These are phyloP conservation scores for Talaromyces sp. DNA, from an alignment of 2,329 filamentous ascomycete species.

Conservation along the genomic window DNA sequence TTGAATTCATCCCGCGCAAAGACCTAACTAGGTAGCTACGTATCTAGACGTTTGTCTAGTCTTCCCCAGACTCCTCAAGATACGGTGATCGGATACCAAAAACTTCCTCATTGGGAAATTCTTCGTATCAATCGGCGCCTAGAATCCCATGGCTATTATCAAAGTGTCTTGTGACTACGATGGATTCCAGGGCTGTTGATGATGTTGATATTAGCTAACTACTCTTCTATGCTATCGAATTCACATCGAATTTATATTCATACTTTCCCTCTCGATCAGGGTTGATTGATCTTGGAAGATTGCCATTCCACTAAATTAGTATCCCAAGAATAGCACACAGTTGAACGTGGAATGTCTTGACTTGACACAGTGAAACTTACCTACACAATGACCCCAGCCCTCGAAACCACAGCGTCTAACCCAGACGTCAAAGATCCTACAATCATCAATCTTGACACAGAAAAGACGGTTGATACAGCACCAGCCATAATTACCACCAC, in stretches of 20 bases:
- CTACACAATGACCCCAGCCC: neutral
- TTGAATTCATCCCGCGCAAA: neutral
- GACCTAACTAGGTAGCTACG: neutral
- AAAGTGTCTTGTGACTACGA: neutral
- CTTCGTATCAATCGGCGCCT: neutral
- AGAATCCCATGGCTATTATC: neutral
- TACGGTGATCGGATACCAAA: neutral
- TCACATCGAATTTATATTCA: neutral
- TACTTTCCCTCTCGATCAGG: neutral
- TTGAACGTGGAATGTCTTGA: neutral
- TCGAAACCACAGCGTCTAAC: neutral
- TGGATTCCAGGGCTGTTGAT: neutral
- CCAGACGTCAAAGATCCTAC: conserved; percentile 7
- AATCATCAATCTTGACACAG: neutral
- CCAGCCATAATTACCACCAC: neutral
- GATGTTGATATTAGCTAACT: no score
- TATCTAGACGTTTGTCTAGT: neutral
- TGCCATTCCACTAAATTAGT: neutral
- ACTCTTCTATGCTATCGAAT: no score
- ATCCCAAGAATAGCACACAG: neutral
- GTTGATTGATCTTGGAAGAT: neutral
- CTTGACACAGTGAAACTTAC: no score
- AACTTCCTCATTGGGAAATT: neutral
- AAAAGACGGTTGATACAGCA: neutral
- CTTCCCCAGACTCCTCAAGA: neutral